Percentiles rank a stretch among this genome's conserved stretches.
Evolutionary conservation across 352 stramenopile genomes (phyloP).

Genomic region (Phytopythium oedochilum): DNA sequence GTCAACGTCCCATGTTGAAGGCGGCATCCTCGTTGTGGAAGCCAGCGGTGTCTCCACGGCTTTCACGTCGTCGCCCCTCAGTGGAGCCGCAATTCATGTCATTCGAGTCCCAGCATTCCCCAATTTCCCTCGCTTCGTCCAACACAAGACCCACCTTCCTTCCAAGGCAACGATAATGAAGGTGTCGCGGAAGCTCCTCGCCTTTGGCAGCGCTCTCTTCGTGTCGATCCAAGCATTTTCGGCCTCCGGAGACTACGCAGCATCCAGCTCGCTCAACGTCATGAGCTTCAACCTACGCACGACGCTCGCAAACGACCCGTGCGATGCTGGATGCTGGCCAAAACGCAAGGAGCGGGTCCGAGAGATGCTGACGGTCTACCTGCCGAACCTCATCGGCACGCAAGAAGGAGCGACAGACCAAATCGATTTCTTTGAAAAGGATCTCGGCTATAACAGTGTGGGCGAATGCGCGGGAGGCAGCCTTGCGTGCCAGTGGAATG

Average conservation of each 20-base stretch:
- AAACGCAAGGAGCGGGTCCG: conserved; percentile 37
- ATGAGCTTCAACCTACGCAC: conserved; percentile 79
- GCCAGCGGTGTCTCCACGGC: too few species aligned
- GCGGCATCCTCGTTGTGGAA: too few species aligned
- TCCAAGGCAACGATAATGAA: background rate
- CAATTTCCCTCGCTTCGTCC: background rate
- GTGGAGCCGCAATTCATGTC: too few species aligned
- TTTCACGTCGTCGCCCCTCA: too few species aligned
- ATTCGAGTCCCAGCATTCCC: too few species aligned
- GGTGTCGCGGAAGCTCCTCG: background rate
- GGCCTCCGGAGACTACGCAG: background rate
- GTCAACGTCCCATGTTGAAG: too few species aligned
- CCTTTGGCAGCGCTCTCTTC: background rate
- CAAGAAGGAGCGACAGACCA: conserved; percentile 60
- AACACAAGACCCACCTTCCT: background rate
- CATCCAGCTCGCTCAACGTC: conserved; percentile 25
- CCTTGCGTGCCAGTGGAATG: conserved; percentile 54
- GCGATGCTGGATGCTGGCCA: conserved; percentile 57
- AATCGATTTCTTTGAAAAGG: conserved; percentile 38
- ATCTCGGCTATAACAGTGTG: conserved; percentile 34
- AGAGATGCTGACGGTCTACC: conserved; percentile 34
- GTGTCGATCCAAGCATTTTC: background rate
- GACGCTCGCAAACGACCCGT: conserved; percentile 54
- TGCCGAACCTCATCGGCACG: conserved; percentile 59
- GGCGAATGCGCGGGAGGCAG: conserved; percentile 50